These are phyloP conservation scores for Trifolium pratense DNA, from an alignment of 306 rosid species.

Conservation along the genomic window DNA sequence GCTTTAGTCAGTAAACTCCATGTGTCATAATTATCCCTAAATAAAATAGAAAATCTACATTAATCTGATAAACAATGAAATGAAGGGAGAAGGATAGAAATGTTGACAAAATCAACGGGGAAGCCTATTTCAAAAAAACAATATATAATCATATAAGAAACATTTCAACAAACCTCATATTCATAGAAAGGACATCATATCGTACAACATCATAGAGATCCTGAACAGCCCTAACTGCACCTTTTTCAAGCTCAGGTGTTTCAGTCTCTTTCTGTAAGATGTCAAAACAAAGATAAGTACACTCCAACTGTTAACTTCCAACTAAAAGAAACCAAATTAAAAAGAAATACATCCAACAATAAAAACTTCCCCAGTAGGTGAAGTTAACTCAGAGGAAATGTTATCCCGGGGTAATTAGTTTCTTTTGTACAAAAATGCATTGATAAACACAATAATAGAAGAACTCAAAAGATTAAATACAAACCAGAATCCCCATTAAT, in stretches of 20 bases:
- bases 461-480: conserved; percentile 40
- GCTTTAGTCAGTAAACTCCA: conserved; percentile 73
- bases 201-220: conserved; percentile 91
- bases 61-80: conserved; percentile 2
- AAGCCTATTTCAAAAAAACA: conserved; percentile 9
- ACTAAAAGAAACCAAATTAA: not conserved
- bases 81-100: conserved; percentile 7
- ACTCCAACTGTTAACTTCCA: not conserved
- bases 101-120: not conserved
- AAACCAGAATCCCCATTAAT: conserved; percentile 87
- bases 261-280: conserved; percentile 64
- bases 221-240: conserved; percentile 87
- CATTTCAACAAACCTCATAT: conserved; percentile 70
- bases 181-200: conserved; percentile 61
- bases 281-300: conserved; percentile 27
- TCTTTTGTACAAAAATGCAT: not conserved
- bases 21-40: conserved; percentile 71
- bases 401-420: not conserved
- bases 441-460: conserved; percentile 28
- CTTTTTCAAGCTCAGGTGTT: conserved; percentile 65
- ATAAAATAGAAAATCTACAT: conserved; percentile 36
- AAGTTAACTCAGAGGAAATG: not conserved
- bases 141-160: not conserved
- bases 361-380: not conserved
- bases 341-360: not conserved